Evolutionary conservation across 352 stramenopile species (phyloP), one percentile per base, ranked within the genome.

Genomic region (Globisporangium camurandrum): DNA sequence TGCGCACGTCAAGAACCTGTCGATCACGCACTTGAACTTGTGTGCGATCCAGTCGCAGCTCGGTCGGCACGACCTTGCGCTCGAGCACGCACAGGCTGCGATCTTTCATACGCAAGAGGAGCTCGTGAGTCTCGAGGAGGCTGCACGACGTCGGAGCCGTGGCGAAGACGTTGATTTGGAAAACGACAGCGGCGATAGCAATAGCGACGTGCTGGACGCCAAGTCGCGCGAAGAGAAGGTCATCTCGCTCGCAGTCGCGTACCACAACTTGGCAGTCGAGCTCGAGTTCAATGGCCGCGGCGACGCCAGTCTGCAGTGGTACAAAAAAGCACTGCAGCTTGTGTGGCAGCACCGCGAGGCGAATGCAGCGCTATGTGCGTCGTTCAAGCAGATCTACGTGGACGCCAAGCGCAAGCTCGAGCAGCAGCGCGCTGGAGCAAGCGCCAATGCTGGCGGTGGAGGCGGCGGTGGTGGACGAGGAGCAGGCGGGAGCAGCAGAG

Each of bases 31-130:
- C 43, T 51, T 91, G 9, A 91, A 91, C 51, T 43, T 91, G n/a
- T 91, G 80, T 48, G 80, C 80, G 17, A 84, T 88, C 47, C 68
- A 88, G 42, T 88, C 76, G 7, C 80, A 91, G 51, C 61, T 91
- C 19, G 75, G 72, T 0, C 62, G 75, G 8, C 80, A 91, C 14
- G 77, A 88, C 27, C 54, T 86, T 2, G 54, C 80, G 3, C 54
- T 91, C 8, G 77, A 91, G 52, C 77, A 91, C 33, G 80, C 80
- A 0, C 80, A 91, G 39, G 76, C 75, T 16, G 76, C 80, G 9
- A 86, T 91, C 48, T 91, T 91, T 49, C 75, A 91, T 52, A 81
- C 77, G 0, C 80, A 91, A 58, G 75, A 88, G 59, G 80, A 91
- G 51, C 64, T 91, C 33, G 76, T 91, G 37, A 62, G 62, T 26